Evolutionary conservation across 345 rosid species (phyloP).

Genomic region (Gossypium bickii): DNA sequence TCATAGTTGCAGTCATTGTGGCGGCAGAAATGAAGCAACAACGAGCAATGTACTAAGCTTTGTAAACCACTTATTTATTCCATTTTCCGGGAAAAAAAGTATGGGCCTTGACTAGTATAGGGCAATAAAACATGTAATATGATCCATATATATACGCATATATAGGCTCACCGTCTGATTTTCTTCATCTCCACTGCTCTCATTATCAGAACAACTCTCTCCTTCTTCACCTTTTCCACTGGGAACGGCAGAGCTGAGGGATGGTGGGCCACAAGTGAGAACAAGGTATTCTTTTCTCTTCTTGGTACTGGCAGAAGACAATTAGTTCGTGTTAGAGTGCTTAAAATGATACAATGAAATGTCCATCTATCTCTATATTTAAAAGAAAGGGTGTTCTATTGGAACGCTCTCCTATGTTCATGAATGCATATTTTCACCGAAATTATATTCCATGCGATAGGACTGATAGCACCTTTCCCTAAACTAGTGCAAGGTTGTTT

Average conservation of each 20-base stretch:
- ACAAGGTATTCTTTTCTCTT: constrained; percentile 81
- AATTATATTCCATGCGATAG: neutral
- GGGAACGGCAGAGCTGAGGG: constrained; percentile 41
- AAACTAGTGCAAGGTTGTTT: neutral
- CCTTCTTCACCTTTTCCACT: constrained; percentile 44
- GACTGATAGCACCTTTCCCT: neutral
- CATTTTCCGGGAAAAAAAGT: neutral
- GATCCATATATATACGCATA: neutral
- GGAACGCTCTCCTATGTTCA: constrained; percentile 26
- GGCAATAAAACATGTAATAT: neutral
- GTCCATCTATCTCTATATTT: too few relatives aligned
- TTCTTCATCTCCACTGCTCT: constrained; percentile 57
- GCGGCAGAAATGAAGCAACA: neutral
- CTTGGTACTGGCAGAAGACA: constrained; percentile 49
- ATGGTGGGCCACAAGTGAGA: constrained; percentile 75
- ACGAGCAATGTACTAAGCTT: neutral
- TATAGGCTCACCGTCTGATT: constrained; percentile 41
- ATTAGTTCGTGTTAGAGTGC: neutral
- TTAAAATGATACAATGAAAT: neutral
- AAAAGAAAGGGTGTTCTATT: constrained; percentile 31
- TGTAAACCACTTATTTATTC: neutral
- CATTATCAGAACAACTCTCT: constrained; percentile 66
- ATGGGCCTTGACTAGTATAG: neutral
- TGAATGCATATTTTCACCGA: neutral
- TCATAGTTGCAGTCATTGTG: neutral